Evolutionary conservation across 306 rosid species (phyloP), one percentile per base, ranked within the genome.

Genomic region (Rosa lucieae): DNA sequence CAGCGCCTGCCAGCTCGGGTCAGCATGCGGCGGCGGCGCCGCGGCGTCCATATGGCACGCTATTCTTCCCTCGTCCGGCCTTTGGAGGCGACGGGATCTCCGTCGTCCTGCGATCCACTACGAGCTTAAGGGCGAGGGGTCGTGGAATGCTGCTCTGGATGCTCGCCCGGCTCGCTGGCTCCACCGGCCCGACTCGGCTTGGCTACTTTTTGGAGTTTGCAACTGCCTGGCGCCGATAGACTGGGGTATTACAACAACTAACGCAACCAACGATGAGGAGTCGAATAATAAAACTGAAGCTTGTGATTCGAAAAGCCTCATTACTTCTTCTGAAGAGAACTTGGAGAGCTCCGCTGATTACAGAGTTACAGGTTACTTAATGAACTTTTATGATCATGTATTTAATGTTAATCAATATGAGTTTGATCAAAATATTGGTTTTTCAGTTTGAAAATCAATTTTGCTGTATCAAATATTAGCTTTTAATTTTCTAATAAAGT

Each of bases 101-200:
- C 77, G 87, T 3, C 85, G 86, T 3, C 83, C 74, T 2, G 81
- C 73, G 47, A 63, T 83, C 65, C 86, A 82, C 51, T 85, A 86
- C 81, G 94, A 86, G 59, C 74, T 82, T 67, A 94, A 83, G 20
- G 98, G 97, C 5, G 98, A 92, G 73, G 98, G 97, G 44, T 94
- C 97, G 6, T 94, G 98, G 98, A 94, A 94, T 72, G 98, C 88
- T 18, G 97, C 95, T 1, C 86, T 91, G 89, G 98, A 94, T n/a
- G 86, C 97, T 0, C 91, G 98, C 1, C 98, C 98, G 0, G 97
- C 97, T 0, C 88, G 98, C 46, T 94, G 98, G 98, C 97, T 94
- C 67, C 97, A 94, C 72, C 83, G 93, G 5, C 62, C 97, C 0
- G 97, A 94, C 80, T 91, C 98, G 0, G 98, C 91, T 2, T 92